Evolutionary conservation across 495 filamentous ascomycete species (phyloP), one percentile per base, ranked within the genome.

Genomic region (Beverwykella pulmonaria): DNA sequence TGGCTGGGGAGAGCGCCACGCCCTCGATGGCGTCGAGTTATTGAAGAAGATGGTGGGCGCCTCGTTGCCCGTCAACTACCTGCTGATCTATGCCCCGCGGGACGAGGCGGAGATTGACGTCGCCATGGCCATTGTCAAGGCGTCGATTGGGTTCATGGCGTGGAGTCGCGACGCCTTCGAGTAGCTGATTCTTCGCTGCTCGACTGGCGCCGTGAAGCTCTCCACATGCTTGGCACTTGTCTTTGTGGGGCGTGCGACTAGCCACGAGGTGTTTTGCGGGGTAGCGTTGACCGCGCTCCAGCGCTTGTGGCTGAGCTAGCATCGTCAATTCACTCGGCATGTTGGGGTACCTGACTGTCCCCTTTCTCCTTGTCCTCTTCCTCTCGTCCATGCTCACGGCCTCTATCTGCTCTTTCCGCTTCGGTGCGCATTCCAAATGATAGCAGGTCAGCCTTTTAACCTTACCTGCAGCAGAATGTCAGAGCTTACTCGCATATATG

Each of bases 1-100:
- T 46, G 90, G 91, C 22, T 96, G 91, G 91, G 92, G 89, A 19
- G 84, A 96, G 75, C 82, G 91, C 17, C 92, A 96, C 75, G 90
- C 89, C 0, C 81, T 96, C 58, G 86, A 88, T 1, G 86, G 87
- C 65, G 84, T 81, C 27, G 79, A 79, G 12, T 74, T 72, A 70
- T 75, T 80, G 64, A 74, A 78, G 67, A 70, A 79, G 60, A 88
- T 83, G 61, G 81, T 84, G 53, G 63, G 63, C 14, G 27, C 50
- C 32, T 39, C 22, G 22, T 23, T 67, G 34, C 89, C 90, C 1
- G 73, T 76, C 9, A 88, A 86, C 25, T 94, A 89, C 73, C 74
- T 90, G 30, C 86, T 96, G 82, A 81, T 96, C 22, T 97, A 97
- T 79, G 90, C 92, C 22, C 92, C 92, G 0, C 82, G 89, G 41